phyloP scores from a whole-genome alignment of 2,329 filamentous ascomycete species.

The Fusarium sp. region DNA sequence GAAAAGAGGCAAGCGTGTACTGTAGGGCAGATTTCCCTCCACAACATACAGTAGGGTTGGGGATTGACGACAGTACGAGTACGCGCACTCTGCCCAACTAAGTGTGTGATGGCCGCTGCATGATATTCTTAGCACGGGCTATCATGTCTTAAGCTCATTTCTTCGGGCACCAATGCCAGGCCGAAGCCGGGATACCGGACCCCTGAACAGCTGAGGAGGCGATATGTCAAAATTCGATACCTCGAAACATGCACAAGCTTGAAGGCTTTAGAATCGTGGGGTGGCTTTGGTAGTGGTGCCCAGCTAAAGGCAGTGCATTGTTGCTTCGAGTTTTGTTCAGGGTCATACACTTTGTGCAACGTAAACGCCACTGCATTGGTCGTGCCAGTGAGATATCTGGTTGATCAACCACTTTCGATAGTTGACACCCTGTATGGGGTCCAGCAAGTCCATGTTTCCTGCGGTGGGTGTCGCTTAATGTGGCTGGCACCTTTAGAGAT shows the following conservation, averaged over 20 bases:
- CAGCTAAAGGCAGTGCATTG: slow-evolving; percentile 6
- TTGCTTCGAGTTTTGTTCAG: slow-evolving; percentile 1
- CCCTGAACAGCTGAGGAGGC: slow-evolving; percentile 29
- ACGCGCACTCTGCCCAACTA: background rate
- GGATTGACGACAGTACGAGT: background rate
- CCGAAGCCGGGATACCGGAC: slow-evolving; percentile 19
- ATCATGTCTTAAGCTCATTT: slow-evolving; percentile 25
- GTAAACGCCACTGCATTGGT: slow-evolving; percentile 2
- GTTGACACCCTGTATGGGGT: background rate
- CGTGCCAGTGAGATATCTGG: background rate
- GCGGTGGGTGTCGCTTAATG: slow-evolving; percentile 1
- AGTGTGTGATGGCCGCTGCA: slow-evolving; percentile 24
- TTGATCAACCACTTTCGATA: background rate
- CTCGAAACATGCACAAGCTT: background rate
- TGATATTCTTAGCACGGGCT: slow-evolving; percentile 12
- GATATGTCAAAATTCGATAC: slow-evolving; percentile 10
- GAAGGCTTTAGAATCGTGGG: background rate
- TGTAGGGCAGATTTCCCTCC: slow-evolving; percentile 3
- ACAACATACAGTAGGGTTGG: background rate
- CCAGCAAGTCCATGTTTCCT: background rate
- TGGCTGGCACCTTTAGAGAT: slow-evolving; percentile 1
- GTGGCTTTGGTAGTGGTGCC: background rate
- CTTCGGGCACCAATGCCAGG: slow-evolving; percentile 25
- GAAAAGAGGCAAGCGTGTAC: background rate
- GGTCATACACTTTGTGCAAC: slow-evolving; percentile 2